Evolutionary conservation across 2,329 filamentous ascomycete genomes (phyloP).

Genomic region (Lachnellula suecica): DNA sequence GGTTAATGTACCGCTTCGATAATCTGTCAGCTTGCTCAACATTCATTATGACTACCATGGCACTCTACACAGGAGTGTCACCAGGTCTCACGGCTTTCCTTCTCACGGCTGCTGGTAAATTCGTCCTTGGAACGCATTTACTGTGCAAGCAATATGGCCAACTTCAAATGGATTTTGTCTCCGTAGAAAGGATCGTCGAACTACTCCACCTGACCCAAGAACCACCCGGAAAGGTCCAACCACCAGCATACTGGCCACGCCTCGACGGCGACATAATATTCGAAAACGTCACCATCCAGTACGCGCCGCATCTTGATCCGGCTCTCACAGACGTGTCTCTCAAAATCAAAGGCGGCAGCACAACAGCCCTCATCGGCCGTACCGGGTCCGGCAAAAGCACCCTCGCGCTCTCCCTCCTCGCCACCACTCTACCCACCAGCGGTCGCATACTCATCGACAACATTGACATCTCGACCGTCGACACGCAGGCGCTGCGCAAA

Average conservation of each 20-base stretch:
- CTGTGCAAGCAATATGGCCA: conserved; percentile 81
- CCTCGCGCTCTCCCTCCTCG: conserved; percentile 60
- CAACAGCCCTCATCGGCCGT: conserved; percentile 76
- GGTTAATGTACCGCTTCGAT: conserved; percentile 81
- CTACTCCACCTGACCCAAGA: conserved; percentile 79
- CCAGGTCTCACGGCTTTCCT: conserved; percentile 84
- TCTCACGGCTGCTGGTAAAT: conserved; percentile 67
- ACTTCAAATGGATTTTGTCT: conserved; percentile 89
- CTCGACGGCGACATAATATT: conserved; percentile 73
- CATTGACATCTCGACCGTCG: conserved; percentile 58
- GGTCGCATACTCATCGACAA: conserved; percentile 60
- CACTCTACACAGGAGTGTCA: conserved; percentile 71
- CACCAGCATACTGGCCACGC: conserved; percentile 75
- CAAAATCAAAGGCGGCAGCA: conserved; percentile 73
- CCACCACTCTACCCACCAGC: conserved; percentile 50
- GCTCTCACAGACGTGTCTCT: conserved; percentile 70
- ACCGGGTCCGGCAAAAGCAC: conserved; percentile 85
- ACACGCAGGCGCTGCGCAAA: conserved; percentile 57
- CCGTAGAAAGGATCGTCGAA: conserved; percentile 82
- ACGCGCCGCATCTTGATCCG: conserved; percentile 74
- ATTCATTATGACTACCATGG: conserved; percentile 70
- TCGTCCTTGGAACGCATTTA: conserved; percentile 68
- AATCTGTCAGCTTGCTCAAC: conserved; percentile 70
- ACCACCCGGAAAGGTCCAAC: conserved; percentile 61
- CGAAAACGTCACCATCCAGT: conserved; percentile 74